These are phyloP conservation scores for Mrakia gelida DNA, from an alignment of 768 basidiomycete genomes.

Conservation along the genomic window DNA sequence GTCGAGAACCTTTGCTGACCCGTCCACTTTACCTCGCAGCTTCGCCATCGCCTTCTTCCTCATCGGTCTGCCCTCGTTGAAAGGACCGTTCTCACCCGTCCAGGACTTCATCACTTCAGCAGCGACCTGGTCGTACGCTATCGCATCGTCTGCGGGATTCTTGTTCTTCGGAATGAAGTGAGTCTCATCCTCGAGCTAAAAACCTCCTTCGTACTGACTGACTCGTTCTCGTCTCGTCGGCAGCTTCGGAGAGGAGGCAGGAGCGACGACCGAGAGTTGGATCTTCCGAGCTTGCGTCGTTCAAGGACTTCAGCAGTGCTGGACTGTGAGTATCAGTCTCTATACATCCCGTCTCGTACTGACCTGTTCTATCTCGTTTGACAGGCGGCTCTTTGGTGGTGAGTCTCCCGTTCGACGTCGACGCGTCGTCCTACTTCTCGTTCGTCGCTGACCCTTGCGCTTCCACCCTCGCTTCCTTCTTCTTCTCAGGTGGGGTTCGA, in stretches of 20 bases:
- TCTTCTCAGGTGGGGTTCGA: constrained; percentile 63
- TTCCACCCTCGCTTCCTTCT: too few relatives aligned
- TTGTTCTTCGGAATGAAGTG: constrained; percentile 67
- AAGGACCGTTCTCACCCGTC: constrained; percentile 50
- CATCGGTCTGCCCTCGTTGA: constrained; percentile 78
- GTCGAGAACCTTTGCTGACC: not conserved
- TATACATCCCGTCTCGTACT: too few relatives aligned
- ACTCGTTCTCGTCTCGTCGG: constrained; percentile 42
- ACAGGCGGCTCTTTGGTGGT: constrained; percentile 73
- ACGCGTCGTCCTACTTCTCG: too few relatives aligned
- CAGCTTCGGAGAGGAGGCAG: constrained; percentile 97
- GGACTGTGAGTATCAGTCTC: constrained; percentile 46
- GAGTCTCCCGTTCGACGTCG: not conserved
- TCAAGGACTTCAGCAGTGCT: constrained; percentile 91
- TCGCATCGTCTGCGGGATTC: constrained; percentile 87
- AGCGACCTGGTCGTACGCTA: constrained; percentile 83
- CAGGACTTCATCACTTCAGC: constrained; percentile 46
- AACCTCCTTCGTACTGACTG: too few relatives aligned
- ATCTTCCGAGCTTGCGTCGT: constrained; percentile 84
- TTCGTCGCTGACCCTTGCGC: too few relatives aligned
- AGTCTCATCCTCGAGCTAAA: not conserved
- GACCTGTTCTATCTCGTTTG: too few relatives aligned
- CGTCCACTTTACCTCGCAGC: constrained; percentile 48
- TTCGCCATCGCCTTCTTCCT: constrained; percentile 76
- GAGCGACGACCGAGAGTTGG: constrained; percentile 93